Evolutionary conservation across 2,329 filamentous ascomycete species (phyloP), one percentile per base, ranked within the genome.

Genomic region (Simplicillium aogashimaense): DNA sequence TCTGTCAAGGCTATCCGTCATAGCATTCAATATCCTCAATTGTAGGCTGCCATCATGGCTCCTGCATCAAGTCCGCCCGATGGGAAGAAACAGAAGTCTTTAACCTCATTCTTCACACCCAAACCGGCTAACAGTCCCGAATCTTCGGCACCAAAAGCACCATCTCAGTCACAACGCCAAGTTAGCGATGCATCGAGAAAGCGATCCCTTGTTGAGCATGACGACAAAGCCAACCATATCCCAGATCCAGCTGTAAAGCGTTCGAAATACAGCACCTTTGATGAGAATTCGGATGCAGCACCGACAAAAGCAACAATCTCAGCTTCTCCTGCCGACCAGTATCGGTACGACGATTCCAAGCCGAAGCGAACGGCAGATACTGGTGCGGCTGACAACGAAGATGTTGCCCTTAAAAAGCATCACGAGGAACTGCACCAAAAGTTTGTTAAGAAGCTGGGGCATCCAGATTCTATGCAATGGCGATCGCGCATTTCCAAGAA

Each of bases 391-490:
- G 60, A 65, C 1, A 70, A 76, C 12, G 67, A 71, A 7, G 74
- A 74, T 39, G 63, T 64, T 3, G 67, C 67, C 2, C 72, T 55
- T 17, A 65, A 64, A 48, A 74, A 66, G 46, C 68, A 70, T 43
- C 88, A 83, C 53, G 76, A 83, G 43, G 78, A 78, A 37, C 65
- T 95, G 17, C 92, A 95, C 56, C 70, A 75, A 45, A 83, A 80
- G 51, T 98, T 97, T 53, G 83, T 97, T 28, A 86, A 85, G 68
- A 95, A 90, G 58, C 75, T 98, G 3, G 89, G 90, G 1, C 78
- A 84, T 34, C 82, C 88, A 1, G 88, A 95, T 54, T 90, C 86
- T 54, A 69, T 94, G 48, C 70, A 83, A 39, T 78, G 77, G 52
- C 69, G 81, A 44, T 69, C 74, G 12, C 76, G 78, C 49, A 64